Conservation (phyloP, 2,329 filamentous ascomycete genomes). For the Gyromitra esculenta region DNA sequence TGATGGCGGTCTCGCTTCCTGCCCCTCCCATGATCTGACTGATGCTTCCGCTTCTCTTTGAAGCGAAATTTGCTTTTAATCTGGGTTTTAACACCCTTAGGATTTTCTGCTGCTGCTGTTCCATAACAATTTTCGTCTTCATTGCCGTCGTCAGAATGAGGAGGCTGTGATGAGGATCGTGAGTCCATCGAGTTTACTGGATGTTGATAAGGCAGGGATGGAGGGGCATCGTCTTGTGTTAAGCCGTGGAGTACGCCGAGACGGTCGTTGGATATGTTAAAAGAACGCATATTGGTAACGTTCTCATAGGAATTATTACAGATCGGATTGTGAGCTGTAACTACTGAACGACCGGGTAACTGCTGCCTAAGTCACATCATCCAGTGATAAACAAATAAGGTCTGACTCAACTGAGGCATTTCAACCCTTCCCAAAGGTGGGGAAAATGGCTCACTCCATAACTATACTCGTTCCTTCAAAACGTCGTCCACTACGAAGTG, state of each 20-base stretch:
- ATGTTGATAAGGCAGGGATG: conserved; percentile 6
- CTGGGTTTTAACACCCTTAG: not conserved
- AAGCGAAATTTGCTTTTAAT: conserved; percentile 60
- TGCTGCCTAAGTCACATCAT: not conserved
- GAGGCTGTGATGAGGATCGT: conserved; percentile 13
- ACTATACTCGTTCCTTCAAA: not conserved
- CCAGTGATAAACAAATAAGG: not conserved
- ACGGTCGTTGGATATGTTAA: conserved; percentile 53
- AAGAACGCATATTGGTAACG: conserved; percentile 41
- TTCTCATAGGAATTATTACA: not conserved
- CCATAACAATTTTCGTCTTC: not conserved
- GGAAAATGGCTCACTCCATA: not conserved
- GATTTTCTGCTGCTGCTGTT: not conserved
- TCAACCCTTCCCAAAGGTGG: not conserved
- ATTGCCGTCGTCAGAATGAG: conserved; percentile 3
- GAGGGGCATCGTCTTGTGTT: conserved; percentile 42
- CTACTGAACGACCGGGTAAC: conserved; percentile 30
- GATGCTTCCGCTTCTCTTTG: conserved; percentile 60
- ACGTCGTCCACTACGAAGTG: conserved; percentile 5
- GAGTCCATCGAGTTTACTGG: not conserved
- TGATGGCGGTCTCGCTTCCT: conserved; percentile 52
- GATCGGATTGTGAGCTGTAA: not conserved
- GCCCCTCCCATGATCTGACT: conserved; percentile 56
- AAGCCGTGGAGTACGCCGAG: conserved; percentile 54
- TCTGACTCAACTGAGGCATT: not conserved